A percentile compares a stretch with the other conserved stretches of the same genome.
phyloP scores from a whole-genome alignment of 257 asterid species.

The Solanum appendiculatum region DNA sequence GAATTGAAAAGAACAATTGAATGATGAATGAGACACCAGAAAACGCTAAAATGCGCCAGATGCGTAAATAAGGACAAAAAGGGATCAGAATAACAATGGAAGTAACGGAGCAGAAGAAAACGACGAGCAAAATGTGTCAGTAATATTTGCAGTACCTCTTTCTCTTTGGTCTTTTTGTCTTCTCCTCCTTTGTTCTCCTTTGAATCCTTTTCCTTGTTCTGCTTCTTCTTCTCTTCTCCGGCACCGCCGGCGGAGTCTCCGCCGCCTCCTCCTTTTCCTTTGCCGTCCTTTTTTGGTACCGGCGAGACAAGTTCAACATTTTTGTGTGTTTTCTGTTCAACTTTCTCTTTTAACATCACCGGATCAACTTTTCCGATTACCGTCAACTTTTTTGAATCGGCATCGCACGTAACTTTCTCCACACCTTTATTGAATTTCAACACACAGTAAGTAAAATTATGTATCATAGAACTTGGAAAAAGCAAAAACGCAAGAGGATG shows the following conservation, averaged over 20 bases:
- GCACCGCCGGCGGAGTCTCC: neutral
- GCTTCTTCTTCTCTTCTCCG: neutral
- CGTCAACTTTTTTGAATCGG: slow-evolving; percentile 40
- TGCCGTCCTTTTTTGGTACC: slow-evolving; percentile 21
- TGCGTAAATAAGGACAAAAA: neutral
- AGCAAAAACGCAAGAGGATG: neutral
- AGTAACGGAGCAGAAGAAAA: neutral
- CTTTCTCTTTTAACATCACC: slow-evolving; percentile 42
- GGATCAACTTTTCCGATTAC: slow-evolving; percentile 72
- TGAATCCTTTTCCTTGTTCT: neutral
- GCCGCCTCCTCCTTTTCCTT: neutral
- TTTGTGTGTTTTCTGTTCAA: slow-evolving; percentile 57
- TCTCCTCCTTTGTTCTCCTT: slow-evolving; percentile 7
- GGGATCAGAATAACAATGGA: neutral
- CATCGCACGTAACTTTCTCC: slow-evolving; percentile 33
- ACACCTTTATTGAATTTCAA: slow-evolving; percentile 18
- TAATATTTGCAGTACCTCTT: slow-evolving; percentile 15
- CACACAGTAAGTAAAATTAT: neutral
- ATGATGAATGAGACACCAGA: neutral
- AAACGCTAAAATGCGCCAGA: slow-evolving; percentile 7
- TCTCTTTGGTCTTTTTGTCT: slow-evolving; percentile 35
- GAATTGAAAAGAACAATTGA: neutral
- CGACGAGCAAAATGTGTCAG: neutral
- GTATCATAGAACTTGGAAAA: neutral
- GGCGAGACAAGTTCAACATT: slow-evolving; percentile 60